Evolutionary conservation across 495 filamentous ascomycete species (phyloP), one percentile per base, ranked within the genome.

Genomic region (Neurospora sp.): DNA sequence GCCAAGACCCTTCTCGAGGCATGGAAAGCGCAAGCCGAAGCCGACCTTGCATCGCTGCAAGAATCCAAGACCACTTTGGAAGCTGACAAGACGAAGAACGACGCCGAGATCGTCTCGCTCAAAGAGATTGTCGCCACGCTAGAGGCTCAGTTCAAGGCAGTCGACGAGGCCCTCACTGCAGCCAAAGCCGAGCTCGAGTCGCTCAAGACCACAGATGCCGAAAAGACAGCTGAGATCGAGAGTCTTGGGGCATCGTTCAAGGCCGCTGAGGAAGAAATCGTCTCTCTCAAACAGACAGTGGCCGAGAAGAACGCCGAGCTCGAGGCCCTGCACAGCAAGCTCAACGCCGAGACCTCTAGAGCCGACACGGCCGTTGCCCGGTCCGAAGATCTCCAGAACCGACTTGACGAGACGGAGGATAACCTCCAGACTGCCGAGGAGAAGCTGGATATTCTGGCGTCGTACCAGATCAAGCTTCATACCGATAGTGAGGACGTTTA

Each of bases 401-500:
- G 73, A 3, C 78, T 82, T 12, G 71, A 78, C 69, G 78, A 82
- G 2, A 78, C 81, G 0, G 70, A 77, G 10, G 74, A 72, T 11
- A 77, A 72, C 39, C 75, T 82, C 6, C 40, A 74, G 2, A 27
- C 71, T 18, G 81, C 76, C 16, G 74, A 59, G 20, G 72, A 69
- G 14, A 77, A 74, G 62, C 77, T 81, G 20, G 69, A 40, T n/a
- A 75, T 79, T 6, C 78, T 82, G 31, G 76, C 78, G 69, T 77
- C 78, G 42, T 81, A 79, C 71, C 76, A 78, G 31, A 75, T 81
- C 41, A 62, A 73, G 40, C 75, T 82, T 11, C 70, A 77, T 23
- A 69, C 41, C 12, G 77, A 81, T 3, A 74, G 74, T 20, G 81
- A 82, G 54, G 81, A 82, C 44, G 74, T 72, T 31, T 82, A 82